Percentiles rank a stretch among this genome's conserved stretches.
These are phyloP conservation scores for Phytopythium aichiense DNA, from an alignment of 352 stramenopile genomes.

Conservation along the genomic window DNA sequence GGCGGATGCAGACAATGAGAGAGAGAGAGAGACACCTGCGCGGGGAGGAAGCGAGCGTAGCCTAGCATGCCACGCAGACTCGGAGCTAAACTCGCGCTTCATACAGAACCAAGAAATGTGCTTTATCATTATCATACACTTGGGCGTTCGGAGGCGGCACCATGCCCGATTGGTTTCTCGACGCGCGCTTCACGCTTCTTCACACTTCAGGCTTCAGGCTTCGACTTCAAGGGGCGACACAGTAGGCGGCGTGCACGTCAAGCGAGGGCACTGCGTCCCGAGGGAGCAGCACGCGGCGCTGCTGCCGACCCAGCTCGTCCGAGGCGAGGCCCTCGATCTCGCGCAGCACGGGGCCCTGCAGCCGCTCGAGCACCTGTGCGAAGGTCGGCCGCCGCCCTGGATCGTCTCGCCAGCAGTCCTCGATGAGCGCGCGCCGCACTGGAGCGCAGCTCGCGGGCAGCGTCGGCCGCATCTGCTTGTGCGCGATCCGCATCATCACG, in stretches of 20 bases:
- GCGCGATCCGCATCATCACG: conserved; percentile 75
- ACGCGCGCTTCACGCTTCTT: background rate
- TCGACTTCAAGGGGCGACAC: no score
- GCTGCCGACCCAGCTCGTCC: conserved; percentile 16
- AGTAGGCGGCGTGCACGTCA: no score
- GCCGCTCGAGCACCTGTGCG: conserved; percentile 58
- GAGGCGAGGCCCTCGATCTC: conserved; percentile 68
- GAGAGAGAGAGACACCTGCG: no score
- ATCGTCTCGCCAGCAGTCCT: conserved; percentile 66
- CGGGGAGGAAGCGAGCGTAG: background rate
- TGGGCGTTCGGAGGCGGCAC: background rate
- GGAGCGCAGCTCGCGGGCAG: conserved; percentile 56
- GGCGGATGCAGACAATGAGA: background rate
- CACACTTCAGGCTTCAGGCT: no score
- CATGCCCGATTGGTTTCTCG: background rate
- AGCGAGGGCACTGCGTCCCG: no score
- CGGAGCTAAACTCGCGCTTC: background rate
- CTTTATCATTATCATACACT: conserved; percentile 1
- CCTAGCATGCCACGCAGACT: background rate
- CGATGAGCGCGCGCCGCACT: conserved; percentile 56
- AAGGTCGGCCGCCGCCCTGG: conserved; percentile 63
- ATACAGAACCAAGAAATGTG: background rate
- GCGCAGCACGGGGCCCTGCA: conserved; percentile 73
- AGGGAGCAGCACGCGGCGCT: conserved; percentile 29
- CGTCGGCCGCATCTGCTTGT: conserved; percentile 70